Evolutionary conservation across 2,329 filamentous ascomycete species (phyloP).

Genomic region (Teratosphaeria destructans): DNA sequence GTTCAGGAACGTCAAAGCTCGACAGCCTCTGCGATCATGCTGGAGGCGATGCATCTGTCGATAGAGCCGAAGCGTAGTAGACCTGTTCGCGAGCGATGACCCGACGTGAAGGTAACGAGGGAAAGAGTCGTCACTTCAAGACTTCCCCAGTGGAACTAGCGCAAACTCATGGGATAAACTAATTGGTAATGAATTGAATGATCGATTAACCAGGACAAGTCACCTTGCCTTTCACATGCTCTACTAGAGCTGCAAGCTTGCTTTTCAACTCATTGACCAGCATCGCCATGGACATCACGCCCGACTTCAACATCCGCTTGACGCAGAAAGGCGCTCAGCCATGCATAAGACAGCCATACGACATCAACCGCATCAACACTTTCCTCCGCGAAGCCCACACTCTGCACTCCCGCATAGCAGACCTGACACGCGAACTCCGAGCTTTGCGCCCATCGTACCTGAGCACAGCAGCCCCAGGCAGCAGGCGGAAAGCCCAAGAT

Average conservation of each 20-base stretch:
- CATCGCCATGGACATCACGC: slow-evolving; percentile 46
- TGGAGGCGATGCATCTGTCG: background rate
- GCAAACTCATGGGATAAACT: too few relatives aligned
- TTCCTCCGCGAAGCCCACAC: slow-evolving; percentile 91
- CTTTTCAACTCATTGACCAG: slow-evolving; percentile 21
- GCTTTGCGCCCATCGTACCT: slow-evolving; percentile 85
- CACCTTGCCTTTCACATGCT: background rate
- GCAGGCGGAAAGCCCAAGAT: background rate
- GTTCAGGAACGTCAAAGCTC: background rate
- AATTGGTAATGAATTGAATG: too few relatives aligned
- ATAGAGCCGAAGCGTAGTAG: background rate
- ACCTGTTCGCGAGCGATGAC: too few relatives aligned
- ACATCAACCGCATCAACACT: slow-evolving; percentile 52
- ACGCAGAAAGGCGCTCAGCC: slow-evolving; percentile 44
- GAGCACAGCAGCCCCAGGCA: slow-evolving; percentile 57
- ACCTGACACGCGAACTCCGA: slow-evolving; percentile 68
- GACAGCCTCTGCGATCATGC: background rate
- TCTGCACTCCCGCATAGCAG: slow-evolving; percentile 82
- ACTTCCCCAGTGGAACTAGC: too few relatives aligned
- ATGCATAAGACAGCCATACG: slow-evolving; percentile 34
- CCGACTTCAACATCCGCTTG: slow-evolving; percentile 58
- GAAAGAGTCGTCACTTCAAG: too few relatives aligned
- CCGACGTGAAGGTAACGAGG: too few relatives aligned
- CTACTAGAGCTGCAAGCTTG: background rate
- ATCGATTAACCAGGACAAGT: background rate